These are phyloP conservation scores for Talaromyces islandicus DNA, from an alignment of 2,329 filamentous ascomycete genomes.

Conservation along the genomic window DNA sequence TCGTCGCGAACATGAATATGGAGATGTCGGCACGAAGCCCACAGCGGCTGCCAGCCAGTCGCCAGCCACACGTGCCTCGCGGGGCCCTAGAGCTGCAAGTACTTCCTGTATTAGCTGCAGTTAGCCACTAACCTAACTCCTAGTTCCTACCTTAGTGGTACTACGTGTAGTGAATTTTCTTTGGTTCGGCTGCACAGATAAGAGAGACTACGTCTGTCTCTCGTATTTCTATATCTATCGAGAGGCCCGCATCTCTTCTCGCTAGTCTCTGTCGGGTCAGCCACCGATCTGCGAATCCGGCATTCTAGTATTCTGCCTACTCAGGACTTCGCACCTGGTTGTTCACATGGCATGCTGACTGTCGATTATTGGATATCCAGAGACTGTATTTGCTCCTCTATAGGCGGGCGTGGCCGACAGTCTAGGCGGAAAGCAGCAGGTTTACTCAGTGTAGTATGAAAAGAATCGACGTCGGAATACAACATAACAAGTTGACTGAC, in stretches of 20 bases:
- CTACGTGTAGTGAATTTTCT: not conserved
- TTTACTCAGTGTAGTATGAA: not conserved
- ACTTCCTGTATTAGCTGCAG: not conserved
- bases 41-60: not conserved
- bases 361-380: not conserved
- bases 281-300: not conserved
- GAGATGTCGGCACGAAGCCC: not conserved
- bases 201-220: not conserved
- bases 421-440: not conserved
- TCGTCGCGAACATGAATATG: not conserved
- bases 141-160: not conserved
- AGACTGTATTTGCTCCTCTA: not conserved
- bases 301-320: not conserved
- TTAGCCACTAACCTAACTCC: not conserved
- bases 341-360: not conserved
- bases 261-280: not conserved
- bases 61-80: not conserved
- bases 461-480: not conserved
- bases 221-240: not conserved
- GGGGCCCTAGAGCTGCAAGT: not conserved
- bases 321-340: not conserved
- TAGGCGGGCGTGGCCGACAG: not conserved
- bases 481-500: not conserved
- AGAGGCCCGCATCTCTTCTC: not conserved
- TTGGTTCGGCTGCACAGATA: not conserved